phyloP scores from a whole-genome alignment of 306 rosid genomes.

The Lathyrus tuberosus region DNA sequence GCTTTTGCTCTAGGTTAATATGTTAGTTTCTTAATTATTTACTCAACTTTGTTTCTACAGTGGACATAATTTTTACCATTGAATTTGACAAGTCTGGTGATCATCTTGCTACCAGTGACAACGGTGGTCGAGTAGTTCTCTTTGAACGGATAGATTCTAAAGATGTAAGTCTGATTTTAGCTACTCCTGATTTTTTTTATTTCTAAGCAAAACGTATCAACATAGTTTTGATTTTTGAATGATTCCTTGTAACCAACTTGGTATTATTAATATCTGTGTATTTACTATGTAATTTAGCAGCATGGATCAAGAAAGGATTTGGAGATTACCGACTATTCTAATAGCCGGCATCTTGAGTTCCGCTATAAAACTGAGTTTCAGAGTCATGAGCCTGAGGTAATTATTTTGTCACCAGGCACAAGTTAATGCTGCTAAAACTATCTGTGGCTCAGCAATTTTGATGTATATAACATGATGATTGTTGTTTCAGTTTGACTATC shows the following conservation, averaged over 20 bases:
- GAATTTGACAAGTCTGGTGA: constrained; percentile 94
- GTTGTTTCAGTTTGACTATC: constrained; percentile 88
- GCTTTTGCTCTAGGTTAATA: constrained; percentile 32
- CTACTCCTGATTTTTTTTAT: constrained; percentile 16
- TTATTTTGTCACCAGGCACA: constrained; percentile 18
- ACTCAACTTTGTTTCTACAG: constrained; percentile 53
- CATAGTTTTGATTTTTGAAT: constrained; percentile 32
- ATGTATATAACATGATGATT: constrained; percentile 12
- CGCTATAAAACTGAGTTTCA: constrained; percentile 99
- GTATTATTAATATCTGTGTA: constrained; percentile 19
- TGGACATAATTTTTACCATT: constrained; percentile 97
- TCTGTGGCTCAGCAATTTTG: constrained; percentile 19
- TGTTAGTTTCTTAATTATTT: constrained; percentile 36
- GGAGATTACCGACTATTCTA: constrained; percentile 80
- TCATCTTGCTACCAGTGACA: constrained; percentile 99
- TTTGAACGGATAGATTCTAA: constrained; percentile 95
- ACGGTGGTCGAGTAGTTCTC: constrained; percentile 99
- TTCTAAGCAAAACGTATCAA: background rate
- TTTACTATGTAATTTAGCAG: constrained; percentile 55
- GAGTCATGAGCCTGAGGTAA: constrained; percentile 99
- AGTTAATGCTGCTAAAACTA: constrained; percentile 20
- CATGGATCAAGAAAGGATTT: constrained; percentile 83
- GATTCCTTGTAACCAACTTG: constrained; percentile 22
- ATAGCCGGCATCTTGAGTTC: constrained; percentile 91
- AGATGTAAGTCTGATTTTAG: constrained; percentile 63